Base-by-base conservation (phyloP, 805 yeast genomes). In the Danielozyma ontarioensis region DNA sequence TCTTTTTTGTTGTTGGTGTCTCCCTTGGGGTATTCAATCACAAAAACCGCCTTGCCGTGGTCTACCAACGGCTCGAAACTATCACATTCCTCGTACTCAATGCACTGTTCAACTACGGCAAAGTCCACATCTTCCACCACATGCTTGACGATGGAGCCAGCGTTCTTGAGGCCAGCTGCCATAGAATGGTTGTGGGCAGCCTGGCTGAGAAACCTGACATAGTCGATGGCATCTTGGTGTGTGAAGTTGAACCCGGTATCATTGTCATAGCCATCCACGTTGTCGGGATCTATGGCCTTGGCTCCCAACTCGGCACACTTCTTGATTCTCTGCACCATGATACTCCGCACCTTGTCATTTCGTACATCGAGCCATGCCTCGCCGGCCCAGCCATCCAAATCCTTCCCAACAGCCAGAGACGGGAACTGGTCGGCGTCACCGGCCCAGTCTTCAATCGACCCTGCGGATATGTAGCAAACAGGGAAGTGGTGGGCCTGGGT, bases 241-340 rank as follows among this genome's bases (percentile, higher is more conserved):
- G 51, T 47, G 28, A 55, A 35, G n/a, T 34, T 32, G n/a, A 55
- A 37, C 6, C 62, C 62, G 24, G 38, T 55, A 28, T 44, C 46
- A 35, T 54, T 51, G 19, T 44, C 51, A 36, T 53, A 55, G 4
- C 52, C 59, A 32, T 55, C 59, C 1, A 53, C 25, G 29, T 53
- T 51, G 31, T 53, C 57, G 3, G 60, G 59, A 33, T 55, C 62
- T 5, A 55, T 36, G 8, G 48, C 60, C 33, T 55, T 59, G 35
- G 60, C 55, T 8, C 33, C 33, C 31, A 51, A 52, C 16, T 28
- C 25, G 14, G 21, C 23, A 3, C 59, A 59, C 21, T 41, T 7
- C 13, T 47, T 31, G 15, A 55, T 37, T 15, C 60, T 32, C 8
- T 31, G 8, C 5, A 7, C 28, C 53, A 55, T 53, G 15, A 52